Evolutionary conservation across 2,329 filamentous ascomycete genomes (phyloP), one percentile per base, ranked within the genome.

Genomic region (Ophiocordyceps camponoti-saundersi): DNA sequence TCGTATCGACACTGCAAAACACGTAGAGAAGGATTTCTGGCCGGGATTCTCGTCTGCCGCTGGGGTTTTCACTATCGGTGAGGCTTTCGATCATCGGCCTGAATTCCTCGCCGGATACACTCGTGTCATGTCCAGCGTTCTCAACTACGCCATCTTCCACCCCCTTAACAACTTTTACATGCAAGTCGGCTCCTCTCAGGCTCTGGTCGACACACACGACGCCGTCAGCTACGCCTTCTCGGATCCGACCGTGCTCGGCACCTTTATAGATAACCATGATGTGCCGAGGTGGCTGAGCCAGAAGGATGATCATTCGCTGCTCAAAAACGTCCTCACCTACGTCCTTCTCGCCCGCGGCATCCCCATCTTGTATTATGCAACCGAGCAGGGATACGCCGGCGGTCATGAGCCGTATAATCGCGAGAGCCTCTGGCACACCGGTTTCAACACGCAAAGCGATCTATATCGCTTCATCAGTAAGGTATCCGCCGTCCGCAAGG

Each of bases 351-450:
- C 65, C 2, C 67, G 79, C 47, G 79, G 79, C 20, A 74, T 82
- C 39, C 77, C 78, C 1, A 75, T 80, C 47, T 67, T 82, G 32
- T 83, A 82, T 59, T 71, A 80, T 52, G 79, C 79, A 26, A 75
- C 79, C 50, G 79, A 82, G 59, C 79, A 82, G 54, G 74, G 72
- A 49, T 77, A 70, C 56, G 57, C 64, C 2, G 66, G 65, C n/a
- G 65, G 58, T 36, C 61, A 61, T 43, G 73, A 73, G 10, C 61
- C 67, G 0, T 67, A 65, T 45, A 71, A 72, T 53, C 72, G 75
- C n/a, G 75, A 79, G 55, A 72, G 75, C 8, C 63, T 74, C 41
- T 80, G 77, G 77, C 59, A 69, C 12, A 72, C 70, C 12, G 61
- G 60, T 7, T 80, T 71, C 58, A 55, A 65, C 50, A 71, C 64